Base-by-base conservation (phyloP, 768 basidiomycete genomes). In the Suillus alpinus region DNA sequence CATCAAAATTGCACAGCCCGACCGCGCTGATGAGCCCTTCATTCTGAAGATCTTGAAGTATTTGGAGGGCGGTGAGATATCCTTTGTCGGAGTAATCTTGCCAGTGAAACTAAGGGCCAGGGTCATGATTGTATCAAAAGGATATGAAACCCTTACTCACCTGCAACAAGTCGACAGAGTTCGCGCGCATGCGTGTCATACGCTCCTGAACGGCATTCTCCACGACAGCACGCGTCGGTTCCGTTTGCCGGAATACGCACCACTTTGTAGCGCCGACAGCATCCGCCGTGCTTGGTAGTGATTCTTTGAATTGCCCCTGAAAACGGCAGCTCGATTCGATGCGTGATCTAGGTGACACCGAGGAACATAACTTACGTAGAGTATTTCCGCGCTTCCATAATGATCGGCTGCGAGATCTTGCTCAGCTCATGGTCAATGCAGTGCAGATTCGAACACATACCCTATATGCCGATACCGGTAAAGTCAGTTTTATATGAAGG, bases 251-350 rank as follows among this genome's bases (percentile, higher is more conserved):
- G 76, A 93, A 93, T 14, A 91, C 83, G 71, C 91, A 93, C 91
- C 90, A 94, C 69, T 94, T 94, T 2, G 93, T 94, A 1, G 88
- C 90, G 46, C 90, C 88, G 29, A 93, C 63, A 10, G 89, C 80
- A 3, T 73, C 66, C 40, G 76, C 68, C 32, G 79, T 68, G 34
- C 74, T 63, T 32, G 77, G 70, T 18, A 84, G 71, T 13, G 80
- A 76, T 63, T 75, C 68, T 66, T 81, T 81, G 73, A 89, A 90
- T 70, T 88, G 84, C 13, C 91, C 92, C 91, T 93, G 71, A 60
- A 68, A 40, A 36, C 6, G 20, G 26, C 20, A 23, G 16, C 56
- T 37, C 18, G 23, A 65, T 8, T 49, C 14, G 51, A 58, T 44
- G 16, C 37, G 36, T 32, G 37, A 44, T 23, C 50, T 51, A 29